phyloP scores from a whole-genome alignment of 129 eudicot species.

The Mikania micrantha region DNA sequence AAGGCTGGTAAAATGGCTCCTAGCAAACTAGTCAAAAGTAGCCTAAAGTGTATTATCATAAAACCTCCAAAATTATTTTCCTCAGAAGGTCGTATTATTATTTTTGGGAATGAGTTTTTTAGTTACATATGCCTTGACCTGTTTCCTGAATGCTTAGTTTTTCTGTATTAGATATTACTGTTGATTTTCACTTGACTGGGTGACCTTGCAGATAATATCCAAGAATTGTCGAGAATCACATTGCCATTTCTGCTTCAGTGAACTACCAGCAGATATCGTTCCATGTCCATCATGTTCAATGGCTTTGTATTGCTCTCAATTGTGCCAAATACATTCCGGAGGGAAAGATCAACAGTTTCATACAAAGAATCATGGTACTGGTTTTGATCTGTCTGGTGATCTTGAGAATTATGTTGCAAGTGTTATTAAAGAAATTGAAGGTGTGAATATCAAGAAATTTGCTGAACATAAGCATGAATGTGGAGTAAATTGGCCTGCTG shows the following conservation, averaged over 20 bases:
- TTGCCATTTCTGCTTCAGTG: constrained; percentile 81
- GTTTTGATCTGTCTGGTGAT: constrained; percentile 46
- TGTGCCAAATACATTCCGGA: constrained; percentile 65
- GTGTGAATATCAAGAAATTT: constrained; percentile 23
- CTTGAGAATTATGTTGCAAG: constrained; percentile 45
- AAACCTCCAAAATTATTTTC: neutral
- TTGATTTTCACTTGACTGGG: constrained; percentile 7
- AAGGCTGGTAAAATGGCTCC: neutral
- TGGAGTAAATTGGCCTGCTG: constrained; percentile 85
- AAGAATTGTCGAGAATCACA: constrained; percentile 78
- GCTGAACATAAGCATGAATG: constrained; percentile 82
- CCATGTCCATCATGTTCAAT: constrained; percentile 73
- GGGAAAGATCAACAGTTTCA: constrained; percentile 25
- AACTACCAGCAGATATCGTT: constrained; percentile 65
- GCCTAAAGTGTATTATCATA: neutral
- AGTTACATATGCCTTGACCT: neutral
- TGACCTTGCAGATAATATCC: constrained; percentile 56
- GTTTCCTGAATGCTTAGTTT: neutral
- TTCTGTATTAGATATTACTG: neutral
- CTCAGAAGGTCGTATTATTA: neutral
- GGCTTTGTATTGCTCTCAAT: constrained; percentile 67
- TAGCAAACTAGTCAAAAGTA: neutral
- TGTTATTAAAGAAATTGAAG: constrained; percentile 30
- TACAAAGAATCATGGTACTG: constrained; percentile 21
- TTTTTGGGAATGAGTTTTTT: neutral